Conservation (phyloP, 2,329 filamentous ascomycete species). For the Xylaria sp. region DNA sequence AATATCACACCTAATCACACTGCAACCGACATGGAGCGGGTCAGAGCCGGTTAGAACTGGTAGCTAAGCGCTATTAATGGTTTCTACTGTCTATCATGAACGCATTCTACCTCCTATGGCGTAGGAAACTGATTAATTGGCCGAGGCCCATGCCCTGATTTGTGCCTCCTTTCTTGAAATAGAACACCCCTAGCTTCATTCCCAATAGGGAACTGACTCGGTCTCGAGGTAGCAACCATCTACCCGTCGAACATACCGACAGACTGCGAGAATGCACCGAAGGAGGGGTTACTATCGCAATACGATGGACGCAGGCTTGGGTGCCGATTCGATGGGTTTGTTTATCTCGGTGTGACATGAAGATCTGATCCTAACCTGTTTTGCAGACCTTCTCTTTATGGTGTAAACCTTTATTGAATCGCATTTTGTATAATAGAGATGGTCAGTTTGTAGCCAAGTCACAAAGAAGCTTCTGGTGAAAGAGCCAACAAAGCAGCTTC, state of each 20-base stretch:
- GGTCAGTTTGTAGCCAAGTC: conserved; percentile 19
- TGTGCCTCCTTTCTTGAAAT: background rate
- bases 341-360: conserved; percentile 15
- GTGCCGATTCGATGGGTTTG: conserved; percentile 31
- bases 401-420: conserved; percentile 13
- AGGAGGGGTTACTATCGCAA: conserved; percentile 35
- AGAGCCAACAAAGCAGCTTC: conserved; percentile 13
- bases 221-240: conserved; percentile 24
- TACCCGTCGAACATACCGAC: conserved; percentile 40
- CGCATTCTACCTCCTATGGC: conserved; percentile 4
- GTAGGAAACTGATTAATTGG: background rate
- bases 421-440: conserved; percentile 12
- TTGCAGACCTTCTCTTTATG: conserved; percentile 40
- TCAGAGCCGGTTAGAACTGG: background rate
- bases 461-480: conserved; percentile 4
- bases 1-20: conserved; percentile 14
- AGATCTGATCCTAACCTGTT: conserved; percentile 12
- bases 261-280: conserved; percentile 48
- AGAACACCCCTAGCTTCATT: conserved; percentile 9
- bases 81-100: conserved; percentile 4
- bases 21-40: conserved; percentile 14
- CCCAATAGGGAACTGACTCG: conserved; percentile 4
- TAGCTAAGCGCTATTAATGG: conserved; percentile 7
- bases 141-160: conserved; percentile 13
- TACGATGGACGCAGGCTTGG: background rate